Percentiles rank a stretch among this genome's conserved stretches.
Conservation (phyloP, 345 rosid genomes). For the Litchi chinensis region DNA sequence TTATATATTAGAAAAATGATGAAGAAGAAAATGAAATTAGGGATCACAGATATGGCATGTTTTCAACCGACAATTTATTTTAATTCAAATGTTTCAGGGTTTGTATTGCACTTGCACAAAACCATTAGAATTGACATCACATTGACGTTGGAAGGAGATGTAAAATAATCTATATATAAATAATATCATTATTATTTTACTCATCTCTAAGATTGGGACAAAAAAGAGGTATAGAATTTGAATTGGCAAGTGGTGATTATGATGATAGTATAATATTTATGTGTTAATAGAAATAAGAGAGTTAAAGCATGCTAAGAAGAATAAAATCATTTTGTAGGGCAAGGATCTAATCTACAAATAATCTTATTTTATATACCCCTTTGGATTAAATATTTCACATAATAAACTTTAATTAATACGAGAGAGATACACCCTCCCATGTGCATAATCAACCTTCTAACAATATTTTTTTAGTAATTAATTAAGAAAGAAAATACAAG, state of each 20-base stretch:
- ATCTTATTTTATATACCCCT: not conserved
- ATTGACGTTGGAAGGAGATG: constrained; percentile 7
- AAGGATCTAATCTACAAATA: constrained; percentile 30
- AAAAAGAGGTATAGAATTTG: constrained; percentile 16
- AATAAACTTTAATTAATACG: constrained; percentile 20
- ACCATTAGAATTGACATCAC: constrained; percentile 6
- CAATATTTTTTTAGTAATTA: not conserved
- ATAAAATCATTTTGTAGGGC: constrained; percentile 41
- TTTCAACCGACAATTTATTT: not conserved
- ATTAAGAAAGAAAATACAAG: constrained; percentile 8
- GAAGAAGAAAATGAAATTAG: too few species aligned
- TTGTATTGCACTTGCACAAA: not conserved
- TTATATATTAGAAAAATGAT: too few species aligned
- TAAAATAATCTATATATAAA: not conserved
- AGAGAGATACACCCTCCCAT: constrained; percentile 44
- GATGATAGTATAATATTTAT: constrained; percentile 17
- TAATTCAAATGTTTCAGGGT: not conserved
- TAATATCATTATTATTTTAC: not conserved
- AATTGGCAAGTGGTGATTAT: constrained; percentile 20
- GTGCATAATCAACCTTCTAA: constrained; percentile 34
- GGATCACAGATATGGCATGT: not conserved
- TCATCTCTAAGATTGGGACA: constrained; percentile 9
- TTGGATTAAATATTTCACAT: constrained; percentile 12
- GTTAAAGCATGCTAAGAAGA: constrained; percentile 27
- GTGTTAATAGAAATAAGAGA: not conserved